Evolutionary conservation across 129 eudicot species (phyloP).

Genomic region (Dittrichia graveolens): DNA sequence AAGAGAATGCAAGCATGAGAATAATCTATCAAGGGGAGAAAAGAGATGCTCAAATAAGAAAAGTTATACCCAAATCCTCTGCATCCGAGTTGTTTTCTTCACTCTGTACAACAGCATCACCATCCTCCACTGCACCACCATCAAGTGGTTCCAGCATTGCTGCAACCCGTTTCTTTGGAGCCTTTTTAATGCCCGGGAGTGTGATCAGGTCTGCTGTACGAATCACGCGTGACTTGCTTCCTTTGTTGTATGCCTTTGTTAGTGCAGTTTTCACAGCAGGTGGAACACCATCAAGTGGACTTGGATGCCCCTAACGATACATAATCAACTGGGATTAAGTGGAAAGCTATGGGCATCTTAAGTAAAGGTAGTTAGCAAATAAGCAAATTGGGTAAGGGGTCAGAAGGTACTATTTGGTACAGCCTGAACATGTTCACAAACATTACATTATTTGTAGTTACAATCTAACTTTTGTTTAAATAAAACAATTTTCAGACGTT

Average conservation of each 20-base stretch:
- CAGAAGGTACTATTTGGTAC: too few species aligned
- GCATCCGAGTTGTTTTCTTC: constrained; percentile 80
- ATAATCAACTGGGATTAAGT: background rate
- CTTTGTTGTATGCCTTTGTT: constrained; percentile 91
- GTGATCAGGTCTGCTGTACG: constrained; percentile 84
- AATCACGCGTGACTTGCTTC: constrained; percentile 83
- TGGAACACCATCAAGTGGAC: constrained; percentile 74
- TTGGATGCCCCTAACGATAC: constrained; percentile 64
- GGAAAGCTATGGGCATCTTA: background rate
- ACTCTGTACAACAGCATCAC: constrained; percentile 50
- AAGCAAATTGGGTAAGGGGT: too few species aligned
- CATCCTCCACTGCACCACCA: constrained; percentile 53
- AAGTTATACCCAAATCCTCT: constrained; percentile 71
- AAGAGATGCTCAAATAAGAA: background rate
- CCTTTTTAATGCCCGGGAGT: constrained; percentile 91
- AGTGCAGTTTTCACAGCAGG: constrained; percentile 92
- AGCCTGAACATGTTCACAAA: too few species aligned
- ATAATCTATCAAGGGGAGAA: background rate
- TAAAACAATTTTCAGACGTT: too few species aligned
- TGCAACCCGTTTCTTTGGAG: constrained; percentile 85
- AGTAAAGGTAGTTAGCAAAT: too few species aligned
- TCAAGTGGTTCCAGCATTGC: constrained; percentile 91
- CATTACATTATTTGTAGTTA: too few species aligned
- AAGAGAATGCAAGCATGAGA: background rate
- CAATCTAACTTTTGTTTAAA: too few species aligned